Conservation (phyloP, 139 green algal species). For the Ulvella scutata region DNA sequence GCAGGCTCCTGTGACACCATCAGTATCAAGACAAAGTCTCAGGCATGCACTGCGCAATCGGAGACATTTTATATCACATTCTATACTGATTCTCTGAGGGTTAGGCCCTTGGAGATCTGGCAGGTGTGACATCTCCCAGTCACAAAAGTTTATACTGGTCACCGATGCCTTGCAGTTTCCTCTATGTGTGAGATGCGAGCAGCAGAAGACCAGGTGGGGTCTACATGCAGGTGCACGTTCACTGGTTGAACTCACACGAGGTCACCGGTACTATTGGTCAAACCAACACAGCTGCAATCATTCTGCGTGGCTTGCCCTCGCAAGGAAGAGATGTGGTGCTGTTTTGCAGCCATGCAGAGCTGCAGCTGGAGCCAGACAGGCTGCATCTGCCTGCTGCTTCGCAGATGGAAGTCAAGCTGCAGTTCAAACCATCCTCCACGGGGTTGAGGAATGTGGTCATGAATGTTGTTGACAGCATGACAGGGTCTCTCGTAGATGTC, state of each 20-base stretch:
- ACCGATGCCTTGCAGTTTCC: no score
- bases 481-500: slow-evolving; percentile 30
- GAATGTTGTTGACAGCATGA: slow-evolving; percentile 36
- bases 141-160: no score
- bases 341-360: neutral
- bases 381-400: neutral
- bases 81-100: neutral
- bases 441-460: slow-evolving; percentile 13
- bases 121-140: neutral
- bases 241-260: neutral
- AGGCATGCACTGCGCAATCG: neutral
- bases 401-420: slow-evolving; percentile 1
- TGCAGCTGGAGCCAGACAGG: neutral
- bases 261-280: neutral
- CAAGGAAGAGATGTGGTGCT: neutral
- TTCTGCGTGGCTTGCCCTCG: neutral
- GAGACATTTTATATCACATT: neutral
- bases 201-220: no score
- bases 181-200: no score
- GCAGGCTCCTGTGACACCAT: neutral
- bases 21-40: neutral
- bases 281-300: neutral
- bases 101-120: neutral
- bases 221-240: neutral
- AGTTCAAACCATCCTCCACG: neutral